phyloP scores from a whole-genome alignment of 1,139 yeast genomes.

The Diutina mesorugosa region DNA sequence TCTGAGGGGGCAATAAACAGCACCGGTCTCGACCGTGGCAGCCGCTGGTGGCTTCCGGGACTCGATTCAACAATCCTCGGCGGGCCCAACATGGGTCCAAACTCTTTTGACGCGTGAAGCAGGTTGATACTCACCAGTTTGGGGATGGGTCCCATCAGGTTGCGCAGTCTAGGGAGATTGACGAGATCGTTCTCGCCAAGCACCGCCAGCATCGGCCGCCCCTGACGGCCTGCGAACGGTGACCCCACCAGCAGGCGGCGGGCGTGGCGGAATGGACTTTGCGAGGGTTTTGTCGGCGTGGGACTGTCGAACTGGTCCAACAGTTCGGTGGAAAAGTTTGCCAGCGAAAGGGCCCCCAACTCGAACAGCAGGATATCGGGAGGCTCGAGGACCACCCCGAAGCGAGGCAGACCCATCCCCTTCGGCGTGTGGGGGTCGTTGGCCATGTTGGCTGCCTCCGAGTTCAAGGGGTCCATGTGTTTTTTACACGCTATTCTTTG shows the following conservation, averaged over 20 bases:
- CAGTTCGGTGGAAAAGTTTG: not conserved
- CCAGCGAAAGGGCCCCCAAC: not conserved
- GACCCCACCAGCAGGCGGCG: not conserved
- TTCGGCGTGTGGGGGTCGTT: slow-evolving; percentile 1
- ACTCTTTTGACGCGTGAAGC: not conserved
- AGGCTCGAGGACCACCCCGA: not conserved
- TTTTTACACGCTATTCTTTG: not conserved
- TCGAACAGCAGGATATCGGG: not conserved
- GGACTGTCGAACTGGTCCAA: not conserved
- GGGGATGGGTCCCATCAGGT: not conserved
- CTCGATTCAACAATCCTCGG: not conserved
- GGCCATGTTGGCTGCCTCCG: not conserved
- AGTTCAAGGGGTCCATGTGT: not conserved
- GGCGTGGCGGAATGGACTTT: not conserved
- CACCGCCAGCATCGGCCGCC: not conserved
- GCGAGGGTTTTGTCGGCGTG: not conserved
- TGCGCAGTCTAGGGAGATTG: not conserved
- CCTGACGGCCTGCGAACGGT: not conserved
- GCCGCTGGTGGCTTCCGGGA: not conserved
- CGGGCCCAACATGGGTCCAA: not conserved
- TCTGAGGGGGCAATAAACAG: not conserved
- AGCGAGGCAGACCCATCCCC: not conserved
- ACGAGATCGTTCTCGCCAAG: not conserved
- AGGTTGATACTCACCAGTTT: not conserved
- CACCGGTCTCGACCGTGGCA: slow-evolving; percentile 1